A percentile compares a stretch with the other conserved stretches of the same genome.
These are phyloP conservation scores for Zygoascus hellenicus DNA, from an alignment of 1,139 yeast species.

Conservation along the genomic window DNA sequence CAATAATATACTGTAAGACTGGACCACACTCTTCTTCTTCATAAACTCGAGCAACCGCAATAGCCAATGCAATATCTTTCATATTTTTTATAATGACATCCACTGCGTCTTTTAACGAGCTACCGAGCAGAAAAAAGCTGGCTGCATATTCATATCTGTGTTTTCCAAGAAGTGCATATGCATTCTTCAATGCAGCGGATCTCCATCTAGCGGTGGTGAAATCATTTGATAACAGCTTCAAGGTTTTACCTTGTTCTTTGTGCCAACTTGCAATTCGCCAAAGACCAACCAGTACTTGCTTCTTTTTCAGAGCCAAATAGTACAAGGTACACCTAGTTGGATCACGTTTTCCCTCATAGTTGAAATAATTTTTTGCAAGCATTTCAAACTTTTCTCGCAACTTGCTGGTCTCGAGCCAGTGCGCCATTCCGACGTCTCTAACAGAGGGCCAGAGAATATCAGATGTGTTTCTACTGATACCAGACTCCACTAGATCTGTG, in stretches of 20 bases:
- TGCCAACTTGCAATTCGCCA: slow-evolving; percentile 79
- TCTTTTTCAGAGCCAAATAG: slow-evolving; percentile 72
- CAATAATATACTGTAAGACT: slow-evolving; percentile 46
- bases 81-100: slow-evolving; percentile 64
- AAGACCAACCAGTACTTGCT: slow-evolving; percentile 67
- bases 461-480: slow-evolving; percentile 28
- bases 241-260: slow-evolving; percentile 75
- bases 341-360: slow-evolving; percentile 44
- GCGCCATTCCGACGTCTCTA: slow-evolving; percentile 57
- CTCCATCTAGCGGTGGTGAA: slow-evolving; percentile 71
- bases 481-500: slow-evolving; percentile 43
- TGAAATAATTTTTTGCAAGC: slow-evolving; percentile 53
- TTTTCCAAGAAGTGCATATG: slow-evolving; percentile 81
- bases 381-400: slow-evolving; percentile 54
- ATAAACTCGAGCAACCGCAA: slow-evolving; percentile 74
- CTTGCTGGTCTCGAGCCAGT: slow-evolving; percentile 60
- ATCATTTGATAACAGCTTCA: slow-evolving; percentile 70
- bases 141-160: slow-evolving; percentile 88
- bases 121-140: slow-evolving; percentile 80
- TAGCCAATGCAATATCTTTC: slow-evolving; percentile 63
- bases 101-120: slow-evolving; percentile 67
- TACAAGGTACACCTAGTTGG: slow-evolving; percentile 71
- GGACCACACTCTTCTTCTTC: slow-evolving; percentile 47
- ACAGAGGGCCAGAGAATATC: slow-evolving; percentile 57
- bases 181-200: slow-evolving; percentile 87